Evolutionary conservation across 129 eudicot genomes (phyloP).

Genomic region (Flaveria robusta): DNA sequence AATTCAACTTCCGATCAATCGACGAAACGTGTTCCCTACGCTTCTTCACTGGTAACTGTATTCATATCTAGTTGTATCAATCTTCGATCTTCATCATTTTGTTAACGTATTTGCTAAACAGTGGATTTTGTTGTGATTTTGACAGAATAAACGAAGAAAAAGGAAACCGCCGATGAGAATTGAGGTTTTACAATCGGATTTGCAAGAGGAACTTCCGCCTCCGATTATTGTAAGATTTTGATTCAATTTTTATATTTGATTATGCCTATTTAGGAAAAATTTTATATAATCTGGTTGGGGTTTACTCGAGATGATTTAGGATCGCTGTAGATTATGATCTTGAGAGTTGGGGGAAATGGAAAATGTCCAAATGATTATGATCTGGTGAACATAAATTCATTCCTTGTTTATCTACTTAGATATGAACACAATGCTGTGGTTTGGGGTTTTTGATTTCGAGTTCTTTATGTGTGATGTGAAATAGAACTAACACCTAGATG

Average conservation of each 20-base stretch:
- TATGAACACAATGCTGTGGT: neutral
- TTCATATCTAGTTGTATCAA: neutral
- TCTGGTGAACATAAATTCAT: no score
- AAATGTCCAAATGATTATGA: no score
- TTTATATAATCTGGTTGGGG: no score
- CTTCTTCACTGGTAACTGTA: conserved; percentile 14
- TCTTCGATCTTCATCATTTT: neutral
- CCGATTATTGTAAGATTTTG: conserved; percentile 24
- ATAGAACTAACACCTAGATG: conserved; percentile 1
- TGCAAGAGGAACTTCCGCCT: neutral
- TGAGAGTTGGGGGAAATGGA: neutral
- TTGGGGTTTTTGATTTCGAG: neutral
- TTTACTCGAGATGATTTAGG: neutral
- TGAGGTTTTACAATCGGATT: neutral
- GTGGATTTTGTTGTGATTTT: conserved; percentile 8
- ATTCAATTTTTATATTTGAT: conserved; percentile 8
- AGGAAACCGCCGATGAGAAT: conserved; percentile 16
- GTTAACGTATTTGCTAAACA: neutral
- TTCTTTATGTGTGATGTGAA: neutral
- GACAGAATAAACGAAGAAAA: conserved; percentile 25
- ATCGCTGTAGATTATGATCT: neutral
- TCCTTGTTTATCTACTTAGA: neutral
- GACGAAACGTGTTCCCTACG: neutral
- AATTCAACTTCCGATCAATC: neutral
- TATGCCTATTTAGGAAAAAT: no score